phyloP scores from a whole-genome alignment of 2,329 filamentous ascomycete genomes.

The Fusarium illudens region DNA sequence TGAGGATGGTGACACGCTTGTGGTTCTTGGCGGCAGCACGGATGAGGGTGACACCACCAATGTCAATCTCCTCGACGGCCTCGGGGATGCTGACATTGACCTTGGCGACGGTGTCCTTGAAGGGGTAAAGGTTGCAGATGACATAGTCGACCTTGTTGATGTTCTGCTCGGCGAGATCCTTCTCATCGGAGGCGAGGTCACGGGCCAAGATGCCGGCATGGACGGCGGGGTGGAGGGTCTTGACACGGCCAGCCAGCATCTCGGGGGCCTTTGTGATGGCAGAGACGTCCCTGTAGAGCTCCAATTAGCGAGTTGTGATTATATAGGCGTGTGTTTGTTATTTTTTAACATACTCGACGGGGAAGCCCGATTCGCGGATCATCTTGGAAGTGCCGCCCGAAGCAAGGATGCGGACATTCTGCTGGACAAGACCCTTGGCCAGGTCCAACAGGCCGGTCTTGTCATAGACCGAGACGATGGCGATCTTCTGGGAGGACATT shows the following conservation, averaged over 20 bases:
- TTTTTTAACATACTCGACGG: conserved; percentile 77
- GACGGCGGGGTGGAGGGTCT: conserved; percentile 96
- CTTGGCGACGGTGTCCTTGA: conserved; percentile 98
- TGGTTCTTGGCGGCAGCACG: conserved; percentile 99
- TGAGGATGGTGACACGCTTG: conserved; percentile 92
- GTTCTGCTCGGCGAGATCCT: conserved; percentile 93
- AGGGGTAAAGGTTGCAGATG: conserved; percentile 98
- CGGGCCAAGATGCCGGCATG: conserved; percentile 92
- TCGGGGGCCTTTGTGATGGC: conserved; percentile 97
- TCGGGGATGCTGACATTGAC: conserved; percentile 96
- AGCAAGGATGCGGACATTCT: conserved; percentile 91
- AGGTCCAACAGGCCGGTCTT: conserved; percentile 96
- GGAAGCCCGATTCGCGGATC: conserved; percentile 95
- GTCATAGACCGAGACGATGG: conserved; percentile 98
- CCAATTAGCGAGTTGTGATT: conserved; percentile 12
- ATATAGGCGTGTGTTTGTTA: neutral
- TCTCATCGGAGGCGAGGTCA: conserved; percentile 93
- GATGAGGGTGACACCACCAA: conserved; percentile 95
- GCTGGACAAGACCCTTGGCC: conserved; percentile 86
- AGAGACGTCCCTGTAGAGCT: conserved; percentile 79
- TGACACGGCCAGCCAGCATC: conserved; percentile 86
- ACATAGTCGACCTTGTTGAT: conserved; percentile 96
- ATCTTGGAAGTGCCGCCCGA: conserved; percentile 95
- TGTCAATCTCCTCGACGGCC: conserved; percentile 98
- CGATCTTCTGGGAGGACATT: conserved; percentile 65